Base-by-base conservation (phyloP, 371 early-diverging fungal genomes). In the Syncephalastrum contaminatum region DNA sequence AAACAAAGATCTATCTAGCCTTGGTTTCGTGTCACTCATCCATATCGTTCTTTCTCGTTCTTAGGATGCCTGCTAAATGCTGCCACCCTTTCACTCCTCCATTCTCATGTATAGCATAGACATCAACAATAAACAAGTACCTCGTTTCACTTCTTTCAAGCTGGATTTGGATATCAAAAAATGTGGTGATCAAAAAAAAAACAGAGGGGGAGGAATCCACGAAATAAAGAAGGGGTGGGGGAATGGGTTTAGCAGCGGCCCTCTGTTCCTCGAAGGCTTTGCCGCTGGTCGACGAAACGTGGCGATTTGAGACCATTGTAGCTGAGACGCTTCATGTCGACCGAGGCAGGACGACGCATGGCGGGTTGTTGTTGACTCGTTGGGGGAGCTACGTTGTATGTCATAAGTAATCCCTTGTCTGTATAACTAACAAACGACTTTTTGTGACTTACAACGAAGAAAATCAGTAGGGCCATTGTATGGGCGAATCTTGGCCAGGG, bases 401-500 rank as follows among this genome's bases (percentile, higher is more conserved):
- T 30, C 36, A 30, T 30, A 0, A 8, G 12, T 30, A 6, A 30
- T 30, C 36, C 7, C 10, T 30, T 30, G 12, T 8, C 12, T 13
- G 48, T 48, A 21, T 48, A 21, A 6, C 6, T 6, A 24, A 48
- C 25, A 22, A 19, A 20, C 14, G 13, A 16, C 3, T 51, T 40
- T 16, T 2, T 41, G 46, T 19, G 19, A 46, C 59, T 58, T 54
- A 63, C 63, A 53, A 54, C 50, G 57, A 39, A 57, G 40, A 30
- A 58, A 56, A 47, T 63, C 59, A 13, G 52, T 48, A 2, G 66
- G 60, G 12, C 66, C 66, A 20, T 54, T 62, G 47, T 66, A 66
- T 22, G 66, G 66, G 5, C 62, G 61, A 24, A 66, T 58, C 53
- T 66, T 66, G 27, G 62, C 66, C 46, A 66, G 53, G 4, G 66